Percentiles rank a stretch among this genome's conserved stretches.
These are phyloP conservation scores for Trichoderma atroviride DNA, from an alignment of 2,329 filamentous ascomycete genomes.

Conservation along the genomic window DNA sequence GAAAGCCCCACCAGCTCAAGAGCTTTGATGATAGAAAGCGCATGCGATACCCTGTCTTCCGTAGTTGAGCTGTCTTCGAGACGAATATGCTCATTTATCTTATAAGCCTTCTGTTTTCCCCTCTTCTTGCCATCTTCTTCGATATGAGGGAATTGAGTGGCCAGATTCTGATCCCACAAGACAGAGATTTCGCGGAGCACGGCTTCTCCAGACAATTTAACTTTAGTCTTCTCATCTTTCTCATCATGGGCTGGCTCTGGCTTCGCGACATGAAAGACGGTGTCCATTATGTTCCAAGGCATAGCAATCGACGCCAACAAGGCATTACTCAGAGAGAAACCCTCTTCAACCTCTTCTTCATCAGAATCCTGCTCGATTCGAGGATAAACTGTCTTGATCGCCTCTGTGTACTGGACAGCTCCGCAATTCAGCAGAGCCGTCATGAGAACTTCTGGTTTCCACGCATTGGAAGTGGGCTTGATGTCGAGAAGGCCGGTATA, in stretches of 20 bases:
- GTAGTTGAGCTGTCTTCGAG: background rate
- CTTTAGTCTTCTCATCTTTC: background rate
- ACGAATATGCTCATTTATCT: background rate
- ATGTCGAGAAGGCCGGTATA: slow-evolving; percentile 6
- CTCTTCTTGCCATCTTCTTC: background rate
- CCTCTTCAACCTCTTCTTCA: background rate
- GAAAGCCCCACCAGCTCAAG: slow-evolving; percentile 13
- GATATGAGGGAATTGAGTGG: background rate
- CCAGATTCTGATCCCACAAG: slow-evolving; percentile 3
- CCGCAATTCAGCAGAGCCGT: slow-evolving; percentile 15
- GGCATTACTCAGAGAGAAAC: background rate
- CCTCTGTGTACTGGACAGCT: background rate
- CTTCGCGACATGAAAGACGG: slow-evolving; percentile 7
- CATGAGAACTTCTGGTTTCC: slow-evolving; percentile 9
- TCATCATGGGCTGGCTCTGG: background rate
- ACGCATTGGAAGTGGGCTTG: background rate
- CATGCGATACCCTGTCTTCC: background rate
- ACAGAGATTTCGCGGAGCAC: slow-evolving; percentile 3
- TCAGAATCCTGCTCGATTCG: background rate
- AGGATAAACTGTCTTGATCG: slow-evolving; percentile 2
- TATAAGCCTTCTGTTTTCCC: background rate
- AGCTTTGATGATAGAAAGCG: slow-evolving; percentile 19
- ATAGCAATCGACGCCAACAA: slow-evolving; percentile 9
- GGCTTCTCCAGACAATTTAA: background rate
- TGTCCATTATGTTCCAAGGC: slow-evolving; percentile 20